Percentiles rank a stretch among this genome's conserved stretches.
Evolutionary conservation across 1,284 basidiomycete species (phyloP).

Genomic region (Xerocomus minutiporus): DNA sequence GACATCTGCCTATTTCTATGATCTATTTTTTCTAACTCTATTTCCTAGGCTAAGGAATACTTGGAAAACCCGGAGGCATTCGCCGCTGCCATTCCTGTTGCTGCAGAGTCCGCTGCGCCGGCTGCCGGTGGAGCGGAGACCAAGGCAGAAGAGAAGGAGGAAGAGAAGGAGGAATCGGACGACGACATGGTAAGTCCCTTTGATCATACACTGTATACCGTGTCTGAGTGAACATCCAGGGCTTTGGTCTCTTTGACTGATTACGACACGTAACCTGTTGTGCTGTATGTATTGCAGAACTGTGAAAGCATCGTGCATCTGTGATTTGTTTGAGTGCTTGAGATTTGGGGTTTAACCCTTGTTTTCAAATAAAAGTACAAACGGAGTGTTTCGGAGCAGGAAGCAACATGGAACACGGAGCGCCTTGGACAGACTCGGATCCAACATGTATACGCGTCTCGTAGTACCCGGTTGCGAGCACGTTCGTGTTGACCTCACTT

Average conservation of each 20-base stretch:
- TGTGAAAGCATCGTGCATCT: too few species aligned
- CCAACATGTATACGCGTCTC: too few species aligned
- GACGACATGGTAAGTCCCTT: constrained; percentile 63
- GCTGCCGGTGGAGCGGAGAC: constrained; percentile 48
- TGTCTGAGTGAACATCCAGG: constrained; percentile 37
- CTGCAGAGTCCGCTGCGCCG: constrained; percentile 44
- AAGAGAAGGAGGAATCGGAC: constrained; percentile 57
- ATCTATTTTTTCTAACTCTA: constrained; percentile 27
- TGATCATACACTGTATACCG: not conserved
- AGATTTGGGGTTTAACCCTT: too few species aligned
- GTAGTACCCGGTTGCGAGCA: not conserved
- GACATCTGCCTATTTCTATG: constrained; percentile 15
- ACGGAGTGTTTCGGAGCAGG: not conserved
- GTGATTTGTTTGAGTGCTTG: too few species aligned
- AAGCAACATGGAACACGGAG: not conserved
- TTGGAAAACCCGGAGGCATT: constrained; percentile 97
- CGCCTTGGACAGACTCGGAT: not conserved
- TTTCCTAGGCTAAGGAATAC: constrained; percentile 83
- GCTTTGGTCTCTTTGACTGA: constrained; percentile 87
- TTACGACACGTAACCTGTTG: constrained; percentile 6
- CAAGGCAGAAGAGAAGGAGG: constrained; percentile 71
- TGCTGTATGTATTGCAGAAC: not conserved
- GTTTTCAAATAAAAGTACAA: not conserved
- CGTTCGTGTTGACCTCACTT: not conserved
- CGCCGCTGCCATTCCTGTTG: constrained; percentile 68